Base-by-base conservation (phyloP, 2,329 filamentous ascomycete species). In the Thyridium curvatum region DNA sequence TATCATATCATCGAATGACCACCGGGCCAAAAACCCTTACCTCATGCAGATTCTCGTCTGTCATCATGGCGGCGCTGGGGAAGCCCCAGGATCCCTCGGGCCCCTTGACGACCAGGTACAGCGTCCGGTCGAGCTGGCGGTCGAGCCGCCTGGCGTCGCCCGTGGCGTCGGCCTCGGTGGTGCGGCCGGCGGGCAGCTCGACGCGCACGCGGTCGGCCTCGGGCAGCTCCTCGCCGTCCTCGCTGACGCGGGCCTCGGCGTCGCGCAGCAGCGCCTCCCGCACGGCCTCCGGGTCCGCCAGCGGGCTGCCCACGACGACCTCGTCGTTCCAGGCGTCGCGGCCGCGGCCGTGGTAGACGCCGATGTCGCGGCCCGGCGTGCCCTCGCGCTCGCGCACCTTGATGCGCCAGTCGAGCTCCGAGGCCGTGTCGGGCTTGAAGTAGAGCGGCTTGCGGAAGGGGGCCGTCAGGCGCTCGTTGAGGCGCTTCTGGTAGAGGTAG, bases 401-500 rank as follows among this genome's bases (percentile, higher is more conserved):
- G 57, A 87, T 75, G 61, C 90, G 86, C 87, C 89, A 97, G 66
- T 96, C 90, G 37, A 88, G 71, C 49, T 90, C 86, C 8, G 79
- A 74, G 2, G 89, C 83, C 10, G 90, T 94, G 56, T 87, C 86
- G 51, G 82, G 82, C 71, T 94, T 94, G 77, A 90, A 94, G 74
- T 94, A 98, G 67, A 97, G 93, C 59, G 86, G 86, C 49, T 86
- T 80, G 41, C 85, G 85, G 62, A 97, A 98, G 2, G 90, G 86
- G 4, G 93, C 75, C 15, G 83, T 81, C 38, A 95, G 74, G 32
- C 93, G 86, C 71, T 98, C 93, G 63, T 97, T 95, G 44, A 98
- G 75, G 12, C 93, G 88, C 53, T 91, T 91, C 68, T 98, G 93
- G 69, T 98, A 98, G 60, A 98, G 89, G 72, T 84, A 95, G 67